Conservation (phyloP, 176 grass and related monocot species). For the Zea luxurians region DNA sequence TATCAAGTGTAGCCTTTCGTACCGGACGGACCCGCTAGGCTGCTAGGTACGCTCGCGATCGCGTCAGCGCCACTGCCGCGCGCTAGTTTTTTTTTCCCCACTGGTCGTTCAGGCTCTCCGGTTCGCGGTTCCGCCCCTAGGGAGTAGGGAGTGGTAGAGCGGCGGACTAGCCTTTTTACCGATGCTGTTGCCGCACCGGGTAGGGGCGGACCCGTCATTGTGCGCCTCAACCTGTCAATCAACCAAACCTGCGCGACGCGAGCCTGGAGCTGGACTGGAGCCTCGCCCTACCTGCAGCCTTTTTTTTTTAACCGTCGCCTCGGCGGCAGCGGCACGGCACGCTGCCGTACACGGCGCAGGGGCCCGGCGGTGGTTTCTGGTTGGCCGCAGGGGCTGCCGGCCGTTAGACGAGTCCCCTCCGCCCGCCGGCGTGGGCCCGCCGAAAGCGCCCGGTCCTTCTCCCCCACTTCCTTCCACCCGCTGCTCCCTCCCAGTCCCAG, state of each 20-base stretch:
- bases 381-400: conserved; percentile 36
- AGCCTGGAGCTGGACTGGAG: too few species aligned
- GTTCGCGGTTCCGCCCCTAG: conserved; percentile 9
- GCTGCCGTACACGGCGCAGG: neutral
- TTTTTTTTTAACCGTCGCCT: conserved; percentile 49
- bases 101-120: neutral
- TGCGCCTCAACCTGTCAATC: too few species aligned
- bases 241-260: neutral
- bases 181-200: conserved; percentile 10
- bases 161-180: conserved; percentile 39
- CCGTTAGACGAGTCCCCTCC: conserved; percentile 39
- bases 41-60: neutral
- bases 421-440: conserved; percentile 26
- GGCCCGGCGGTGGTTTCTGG: conserved; percentile 33
- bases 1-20: neutral
- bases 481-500: conserved; percentile 15
- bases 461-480: conserved; percentile 28
- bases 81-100: neutral
- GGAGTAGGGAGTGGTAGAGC: neutral
- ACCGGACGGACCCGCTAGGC: neutral
- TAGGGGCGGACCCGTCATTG: conserved; percentile 49
- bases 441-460: conserved; percentile 56
- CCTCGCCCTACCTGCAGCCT: neutral
- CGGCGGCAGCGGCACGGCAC: conserved; percentile 30
- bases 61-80: conserved; percentile 7